phyloP scores from a whole-genome alignment of 1,284 basidiomycete species.

The Austroboletus novae-zelandiae region DNA sequence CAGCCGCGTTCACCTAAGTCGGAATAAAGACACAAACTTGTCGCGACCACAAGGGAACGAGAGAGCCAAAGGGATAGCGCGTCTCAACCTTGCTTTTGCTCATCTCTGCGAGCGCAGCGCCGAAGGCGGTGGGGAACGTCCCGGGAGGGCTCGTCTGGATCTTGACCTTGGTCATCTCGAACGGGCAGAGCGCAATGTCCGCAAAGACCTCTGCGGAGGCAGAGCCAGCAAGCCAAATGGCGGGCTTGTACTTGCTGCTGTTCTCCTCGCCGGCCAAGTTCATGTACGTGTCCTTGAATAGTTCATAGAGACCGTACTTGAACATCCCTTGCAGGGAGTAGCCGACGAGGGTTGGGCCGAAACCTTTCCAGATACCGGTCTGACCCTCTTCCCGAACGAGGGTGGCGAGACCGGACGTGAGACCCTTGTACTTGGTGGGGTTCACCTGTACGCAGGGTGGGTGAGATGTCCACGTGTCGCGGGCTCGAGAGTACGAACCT shows the following conservation, averaged over 20 bases:
- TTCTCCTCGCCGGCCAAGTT: slow-evolving; percentile 84
- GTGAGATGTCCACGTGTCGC: neutral
- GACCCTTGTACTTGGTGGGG: slow-evolving; percentile 74
- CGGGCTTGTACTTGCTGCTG: slow-evolving; percentile 85
- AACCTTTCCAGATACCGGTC: slow-evolving; percentile 89
- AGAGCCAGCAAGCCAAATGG: slow-evolving; percentile 93
- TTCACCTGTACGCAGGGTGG: slow-evolving; percentile 44
- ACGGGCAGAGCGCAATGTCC: slow-evolving; percentile 81
- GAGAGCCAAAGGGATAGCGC: slow-evolving; percentile 77
- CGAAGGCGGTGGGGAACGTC: slow-evolving; percentile 72
- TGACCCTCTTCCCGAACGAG: slow-evolving; percentile 83
- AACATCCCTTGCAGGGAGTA: slow-evolving; percentile 96
- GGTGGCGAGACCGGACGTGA: slow-evolving; percentile 68
- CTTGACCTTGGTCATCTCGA: slow-evolving; percentile 86
- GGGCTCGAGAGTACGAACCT: slow-evolving; percentile 52
- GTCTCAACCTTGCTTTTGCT: slow-evolving; percentile 59
- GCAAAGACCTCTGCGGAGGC: slow-evolving; percentile 95
- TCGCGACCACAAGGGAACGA: slow-evolving; percentile 81
- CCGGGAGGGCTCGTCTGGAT: slow-evolving; percentile 74
- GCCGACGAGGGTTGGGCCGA: slow-evolving; percentile 89
- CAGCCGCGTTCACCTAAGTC: neutral
- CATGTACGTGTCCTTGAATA: slow-evolving; percentile 92
- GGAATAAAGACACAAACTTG: slow-evolving; percentile 47
- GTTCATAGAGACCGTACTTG: slow-evolving; percentile 96
- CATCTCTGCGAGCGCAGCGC: slow-evolving; percentile 70